These are phyloP conservation scores for Naganishia liquefaciens DNA, from an alignment of 1,284 basidiomycete genomes.

Conservation along the genomic window DNA sequence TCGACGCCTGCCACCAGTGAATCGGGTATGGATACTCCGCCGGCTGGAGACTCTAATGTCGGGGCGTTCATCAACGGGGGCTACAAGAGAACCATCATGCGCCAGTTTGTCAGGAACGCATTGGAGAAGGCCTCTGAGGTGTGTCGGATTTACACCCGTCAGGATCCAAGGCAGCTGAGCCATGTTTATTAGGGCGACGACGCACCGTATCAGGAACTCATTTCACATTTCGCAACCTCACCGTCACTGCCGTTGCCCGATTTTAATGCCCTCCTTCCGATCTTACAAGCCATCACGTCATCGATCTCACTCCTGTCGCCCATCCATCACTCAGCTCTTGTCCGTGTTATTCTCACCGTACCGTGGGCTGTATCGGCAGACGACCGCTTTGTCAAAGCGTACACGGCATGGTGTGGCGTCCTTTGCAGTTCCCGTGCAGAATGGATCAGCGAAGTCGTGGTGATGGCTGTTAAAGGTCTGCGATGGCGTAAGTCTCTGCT, in stretches of 20 bases:
- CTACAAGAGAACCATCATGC: constrained; percentile 51
- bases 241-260: constrained; percentile 41
- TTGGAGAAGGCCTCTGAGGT: constrained; percentile 44
- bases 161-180: neutral
- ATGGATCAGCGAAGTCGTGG: constrained; percentile 81
- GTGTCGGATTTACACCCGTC: constrained; percentile 2
- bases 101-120: constrained; percentile 52
- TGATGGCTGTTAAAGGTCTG: constrained; percentile 78
- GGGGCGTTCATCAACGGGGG: constrained; percentile 24
- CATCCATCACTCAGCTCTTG: constrained; percentile 70
- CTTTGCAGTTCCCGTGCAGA: constrained; percentile 91
- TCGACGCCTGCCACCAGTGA: constrained; percentile 42
- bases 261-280: constrained; percentile 55
- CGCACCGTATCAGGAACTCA: constrained; percentile 58
- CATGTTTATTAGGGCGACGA: constrained; percentile 46
- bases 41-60: neutral
- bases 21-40: constrained; percentile 31
- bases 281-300: constrained; percentile 66
- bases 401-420: constrained; percentile 84
- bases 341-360: constrained; percentile 81
- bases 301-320: constrained; percentile 58
- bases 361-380: constrained; percentile 90
- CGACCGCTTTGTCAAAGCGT: constrained; percentile 74
- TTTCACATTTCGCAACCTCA: constrained; percentile 57
- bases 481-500: constrained; percentile 72